phyloP scores from a whole-genome alignment of 768 basidiomycete species.

The Tulasnella sp. region DNA sequence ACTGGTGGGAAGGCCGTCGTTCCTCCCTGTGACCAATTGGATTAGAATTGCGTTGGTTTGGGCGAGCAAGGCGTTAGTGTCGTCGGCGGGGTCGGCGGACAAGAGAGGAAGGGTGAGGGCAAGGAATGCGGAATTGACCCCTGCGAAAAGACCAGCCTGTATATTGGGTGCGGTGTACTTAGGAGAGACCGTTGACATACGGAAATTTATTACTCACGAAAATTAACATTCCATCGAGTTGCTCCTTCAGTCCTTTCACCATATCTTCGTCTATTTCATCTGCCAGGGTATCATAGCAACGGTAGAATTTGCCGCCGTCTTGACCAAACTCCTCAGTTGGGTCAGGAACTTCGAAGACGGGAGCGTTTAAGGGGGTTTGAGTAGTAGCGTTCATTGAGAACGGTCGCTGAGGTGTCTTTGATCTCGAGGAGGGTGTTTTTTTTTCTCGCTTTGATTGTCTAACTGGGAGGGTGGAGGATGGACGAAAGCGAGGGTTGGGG shows the following conservation, averaged over 20 bases:
- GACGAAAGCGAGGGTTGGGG: no score
- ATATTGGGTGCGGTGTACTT: no score
- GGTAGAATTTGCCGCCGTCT: conserved; percentile 86
- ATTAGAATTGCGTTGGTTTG: not conserved
- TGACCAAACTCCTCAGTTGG: conserved; percentile 88
- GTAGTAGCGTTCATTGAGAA: no score
- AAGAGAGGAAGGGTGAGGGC: not conserved
- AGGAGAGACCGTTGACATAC: not conserved
- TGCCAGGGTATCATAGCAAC: conserved; percentile 91
- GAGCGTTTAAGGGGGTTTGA: conserved; percentile 44
- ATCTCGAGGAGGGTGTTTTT: no score
- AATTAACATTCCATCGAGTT: not conserved
- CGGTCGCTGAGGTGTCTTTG: no score
- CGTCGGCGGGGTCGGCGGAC: not conserved
- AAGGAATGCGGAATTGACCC: not conserved
- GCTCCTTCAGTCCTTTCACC: conserved; percentile 27
- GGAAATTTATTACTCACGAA: no score
- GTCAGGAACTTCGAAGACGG: conserved; percentile 84
- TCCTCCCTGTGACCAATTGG: not conserved
- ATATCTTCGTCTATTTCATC: conserved; percentile 89
- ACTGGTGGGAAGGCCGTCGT: not conserved
- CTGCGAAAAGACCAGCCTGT: not conserved
- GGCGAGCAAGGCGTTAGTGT: not conserved
- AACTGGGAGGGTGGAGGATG: no score
- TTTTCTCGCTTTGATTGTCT: no score